Evolutionary conservation across 495 filamentous ascomycete species (phyloP).

Genomic region (Tuber aestivum): DNA sequence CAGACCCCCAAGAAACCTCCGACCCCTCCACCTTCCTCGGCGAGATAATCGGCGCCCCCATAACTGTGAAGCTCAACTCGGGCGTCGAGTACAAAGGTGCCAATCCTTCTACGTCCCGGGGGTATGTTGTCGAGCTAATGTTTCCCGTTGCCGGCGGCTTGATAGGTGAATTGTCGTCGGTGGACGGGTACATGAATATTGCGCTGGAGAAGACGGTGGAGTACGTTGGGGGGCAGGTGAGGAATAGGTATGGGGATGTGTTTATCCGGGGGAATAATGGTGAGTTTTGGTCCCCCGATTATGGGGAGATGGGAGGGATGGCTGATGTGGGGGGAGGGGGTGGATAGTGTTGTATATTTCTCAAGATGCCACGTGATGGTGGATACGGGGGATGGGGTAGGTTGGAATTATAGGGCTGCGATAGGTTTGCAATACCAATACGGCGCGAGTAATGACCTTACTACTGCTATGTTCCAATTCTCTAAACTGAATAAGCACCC

Average conservation of each 20-base stretch:
- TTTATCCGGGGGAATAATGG: conserved; percentile 97
- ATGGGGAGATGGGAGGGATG: not conserved
- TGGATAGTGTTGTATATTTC: conserved; percentile 70
- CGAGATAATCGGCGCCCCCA: conserved; percentile 85
- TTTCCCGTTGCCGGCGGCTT: not conserved
- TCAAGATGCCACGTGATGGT: conserved; percentile 48
- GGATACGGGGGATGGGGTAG: not conserved
- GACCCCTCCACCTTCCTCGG: conserved; percentile 86
- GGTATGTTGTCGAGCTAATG: not conserved
- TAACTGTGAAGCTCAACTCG: conserved; percentile 92
- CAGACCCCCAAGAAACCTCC: conserved; percentile 16
- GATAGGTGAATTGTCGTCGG: conserved; percentile 83
- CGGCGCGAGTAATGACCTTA: not conserved
- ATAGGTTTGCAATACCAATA: not conserved
- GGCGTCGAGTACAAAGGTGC: conserved; percentile 87
- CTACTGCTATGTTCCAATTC: not conserved
- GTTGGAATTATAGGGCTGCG: conserved; percentile 1
- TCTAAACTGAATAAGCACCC: not conserved
- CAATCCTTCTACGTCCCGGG: not conserved
- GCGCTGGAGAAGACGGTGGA: conserved; percentile 92
- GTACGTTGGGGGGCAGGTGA: conserved; percentile 73
- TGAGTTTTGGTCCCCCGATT: conserved; percentile 44
- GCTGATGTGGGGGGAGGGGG: conserved; percentile 2
- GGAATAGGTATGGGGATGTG: conserved; percentile 82
- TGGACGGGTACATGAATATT: conserved; percentile 99